Evolutionary conservation across 805 yeast genomes (phyloP), one percentile per base, ranked within the genome.

Genomic region (Candida fluviatilis): DNA sequence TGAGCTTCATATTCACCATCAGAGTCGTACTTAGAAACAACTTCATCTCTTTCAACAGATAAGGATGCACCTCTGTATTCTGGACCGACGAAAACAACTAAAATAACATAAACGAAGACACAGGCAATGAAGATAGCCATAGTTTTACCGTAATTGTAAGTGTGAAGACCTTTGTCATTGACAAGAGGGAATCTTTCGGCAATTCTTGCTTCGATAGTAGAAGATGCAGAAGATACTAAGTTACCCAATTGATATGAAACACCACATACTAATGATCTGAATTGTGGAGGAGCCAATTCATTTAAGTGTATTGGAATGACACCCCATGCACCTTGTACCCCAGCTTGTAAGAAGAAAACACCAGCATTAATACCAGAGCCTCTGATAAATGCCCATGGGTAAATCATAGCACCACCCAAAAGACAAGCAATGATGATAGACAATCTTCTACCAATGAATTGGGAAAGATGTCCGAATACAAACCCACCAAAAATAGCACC

Each of bases 251-350:
- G 89, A 54, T 82, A 82, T 7, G 78, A 71, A 17, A 78, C 57
- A 36, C 88, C 85, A 38, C 74, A 72, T 32, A 80, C 69, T 45
- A 82, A 69, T 1, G 87, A 69, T 51, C 85, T 67, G 40, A 80
- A 82, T 11, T 48, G 51, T 12, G 65, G 58, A 15, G 61, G 60
- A 11, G 84, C 73, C 35, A 82, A 64, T 57, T 83, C 90, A 21
- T 80, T 66, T 29, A 83, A 62, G 57, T 81, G 80, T 31, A 80
- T 72, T 13, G 89, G 86, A 10, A 77, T 68, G 34, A 82, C 76
- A 44, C 89, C 88, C 84, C 86, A 83, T 4, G 80, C 80, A 24
- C 88, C 89, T 65, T 79, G 82, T 4, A 82, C 83, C 39, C 76
- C 74, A 51, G 75, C 73, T 54, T 80, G 84, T 52, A 81, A 52